Base-by-base conservation (phyloP, 2,329 filamentous ascomycete species). In the Fusarium sp. region DNA sequence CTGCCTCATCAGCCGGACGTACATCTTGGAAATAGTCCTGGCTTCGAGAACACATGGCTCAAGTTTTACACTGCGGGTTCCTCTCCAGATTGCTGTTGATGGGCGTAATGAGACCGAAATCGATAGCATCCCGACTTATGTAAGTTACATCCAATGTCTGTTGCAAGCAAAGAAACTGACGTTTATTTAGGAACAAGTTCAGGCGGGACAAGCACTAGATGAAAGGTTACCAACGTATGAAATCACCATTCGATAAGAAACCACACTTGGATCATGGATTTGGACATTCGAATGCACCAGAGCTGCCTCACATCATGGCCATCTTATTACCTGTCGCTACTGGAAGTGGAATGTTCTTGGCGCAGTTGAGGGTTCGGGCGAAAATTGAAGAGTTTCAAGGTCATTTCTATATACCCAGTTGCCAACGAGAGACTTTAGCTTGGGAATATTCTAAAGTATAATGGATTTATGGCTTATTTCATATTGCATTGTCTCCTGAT, bases 1-100 rank as follows among this genome's bases (percentile, higher is more conserved):
- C 1, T 67, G 66, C n/a, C 38, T 66, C 0, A 55, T 66, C 9
- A 69, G 43, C 6, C 45, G 64, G 7, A 53, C 53, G 0, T 69
- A 62, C 11, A 49, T 44, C 1, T 17, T 69, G 1, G 53, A 53
- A 5, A 11, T 67, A 0, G 38, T 47, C 0, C 3, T 64, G 1
- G 39, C 49, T 2, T 49, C 47, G 0, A 46, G 64, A 4, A 11
- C 61, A 0, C 53, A 55, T 4, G 53, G 55, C 0, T 66, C 54
- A 0, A 57, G 49, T 1, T 43, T 64, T 3, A 48, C 51, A 0
- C 15, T 67, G 2, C 49, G 53, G 0, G 15, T 69, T 0, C 66
- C 66, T 4, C 6, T 68, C 0, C 56, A 69, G 9, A 41, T 68
- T 4, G 31, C 49, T 0, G 57, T 61, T 0, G 50, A 63, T 1